Evolutionary conservation across 2,329 filamentous ascomycete genomes (phyloP).

Genomic region (Talaromyces atroroseus): DNA sequence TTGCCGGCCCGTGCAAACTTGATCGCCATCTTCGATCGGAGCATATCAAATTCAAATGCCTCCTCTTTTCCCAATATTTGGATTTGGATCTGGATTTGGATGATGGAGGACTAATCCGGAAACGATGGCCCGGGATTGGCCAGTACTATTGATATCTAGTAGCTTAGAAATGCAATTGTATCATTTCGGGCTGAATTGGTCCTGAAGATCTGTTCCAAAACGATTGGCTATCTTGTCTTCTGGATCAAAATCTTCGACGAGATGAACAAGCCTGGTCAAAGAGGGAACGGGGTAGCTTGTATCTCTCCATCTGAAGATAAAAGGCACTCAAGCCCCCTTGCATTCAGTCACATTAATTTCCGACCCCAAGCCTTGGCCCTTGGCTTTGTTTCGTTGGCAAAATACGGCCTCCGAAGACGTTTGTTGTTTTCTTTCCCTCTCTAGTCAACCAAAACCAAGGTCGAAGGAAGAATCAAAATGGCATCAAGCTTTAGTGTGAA

Average conservation of each 20-base stretch:
- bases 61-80: background rate
- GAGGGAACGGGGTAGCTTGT: no score
- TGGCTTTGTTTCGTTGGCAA: background rate
- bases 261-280: no score
- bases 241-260: no score
- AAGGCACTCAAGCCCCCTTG: background rate
- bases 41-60: no score
- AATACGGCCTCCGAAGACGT: background rate
- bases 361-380: background rate
- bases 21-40: no score
- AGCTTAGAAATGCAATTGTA: no score
- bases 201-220: no score
- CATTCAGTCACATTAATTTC: background rate
- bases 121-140: background rate
- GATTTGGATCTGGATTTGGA: no score
- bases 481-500: constrained; percentile 23
- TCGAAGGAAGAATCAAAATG: background rate
- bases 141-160: no score
- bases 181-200: no score
- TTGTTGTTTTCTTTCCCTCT: background rate
- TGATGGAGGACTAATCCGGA: background rate
- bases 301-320: background rate
- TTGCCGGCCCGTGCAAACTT: no score
- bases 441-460: background rate
- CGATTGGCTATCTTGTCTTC: no score